Conservation (phyloP, 2,329 filamentous ascomycete species). For the Penicillium corylophilum region DNA sequence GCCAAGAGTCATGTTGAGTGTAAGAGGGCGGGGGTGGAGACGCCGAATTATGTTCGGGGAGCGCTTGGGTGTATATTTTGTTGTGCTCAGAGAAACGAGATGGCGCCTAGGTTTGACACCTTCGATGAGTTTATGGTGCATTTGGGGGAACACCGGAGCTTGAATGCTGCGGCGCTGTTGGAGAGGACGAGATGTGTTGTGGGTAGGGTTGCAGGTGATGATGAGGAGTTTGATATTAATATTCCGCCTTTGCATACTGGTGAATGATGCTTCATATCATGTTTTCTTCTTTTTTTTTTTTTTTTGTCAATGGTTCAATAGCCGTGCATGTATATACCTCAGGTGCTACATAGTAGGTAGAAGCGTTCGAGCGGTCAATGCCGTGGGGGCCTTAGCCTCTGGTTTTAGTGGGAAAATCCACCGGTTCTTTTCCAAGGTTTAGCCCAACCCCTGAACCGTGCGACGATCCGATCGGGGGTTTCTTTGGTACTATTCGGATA, state of each 20-base stretch:
- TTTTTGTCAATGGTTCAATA: too few relatives aligned
- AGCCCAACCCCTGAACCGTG: not conserved
- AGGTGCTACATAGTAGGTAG: too few relatives aligned
- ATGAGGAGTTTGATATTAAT: conserved; percentile 51
- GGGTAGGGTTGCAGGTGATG: conserved; percentile 37
- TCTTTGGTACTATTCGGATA: not conserved
- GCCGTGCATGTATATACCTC: not conserved
- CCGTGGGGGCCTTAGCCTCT: too few relatives aligned
- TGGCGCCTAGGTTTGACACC: conserved; percentile 40
- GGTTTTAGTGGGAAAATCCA: not conserved
- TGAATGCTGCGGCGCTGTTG: conserved; percentile 26
- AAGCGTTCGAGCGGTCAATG: too few relatives aligned
- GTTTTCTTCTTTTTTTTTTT: too few relatives aligned
- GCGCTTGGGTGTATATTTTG: conserved; percentile 51
- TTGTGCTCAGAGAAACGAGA: conserved; percentile 36
- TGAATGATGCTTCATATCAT: not conserved
- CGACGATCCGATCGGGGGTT: not conserved
- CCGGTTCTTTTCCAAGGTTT: not conserved
- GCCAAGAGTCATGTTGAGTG: conserved; percentile 47
- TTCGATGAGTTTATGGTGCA: conserved; percentile 47
- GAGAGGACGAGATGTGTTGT: conserved; percentile 45
- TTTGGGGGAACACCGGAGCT: conserved; percentile 38
- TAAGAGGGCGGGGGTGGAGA: conserved; percentile 24
- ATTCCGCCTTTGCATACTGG: conserved; percentile 32
- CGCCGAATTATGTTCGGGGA: conserved; percentile 13